Base-by-base conservation (phyloP, 441 rosid species). In the Macaranga tanarius region DNA sequence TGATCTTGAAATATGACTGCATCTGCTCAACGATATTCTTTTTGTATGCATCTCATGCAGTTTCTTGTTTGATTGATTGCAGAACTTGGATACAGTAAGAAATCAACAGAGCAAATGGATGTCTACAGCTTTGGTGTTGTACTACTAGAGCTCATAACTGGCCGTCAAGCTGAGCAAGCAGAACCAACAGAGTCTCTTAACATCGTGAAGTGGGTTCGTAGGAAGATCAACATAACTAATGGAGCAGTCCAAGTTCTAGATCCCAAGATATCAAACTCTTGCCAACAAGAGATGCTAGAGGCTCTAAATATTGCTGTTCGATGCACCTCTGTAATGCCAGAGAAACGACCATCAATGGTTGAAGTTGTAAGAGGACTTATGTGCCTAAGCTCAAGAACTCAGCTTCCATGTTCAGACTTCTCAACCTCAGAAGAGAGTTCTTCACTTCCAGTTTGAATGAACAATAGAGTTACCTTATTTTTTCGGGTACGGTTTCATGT, bases 61-160 rank as follows among this genome's bases (percentile, higher is more conserved):
- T 79, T 57, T 19, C 26, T 67, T 80, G 65, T 62, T 67, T 74
- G 71, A 75, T 73, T 86, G 78, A 75, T 73, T 86, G 78, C 91
- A 93, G 98, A 91, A 81, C 74, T 75, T 70, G 86, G 82, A 65
- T 87, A 89, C 84, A 81, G 85, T 75, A 91, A 91, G 88, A 90
- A 87, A 80, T 88, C 96, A 67, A 88, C 89, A 0, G 96, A 89
- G 76, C 88, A 88, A 76, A 86, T 85, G 91, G 97, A 94, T 76
- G 95, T 90, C 52, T 89, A 94, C 84, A 84, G 95, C 83, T 92
- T 83, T 47, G 98, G 98, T 23, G 93, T 93, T 40, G 88, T 93
- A 79, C 77, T 93, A 28, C 69, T 93, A 51, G 98, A 94, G 80
- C 96, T 94, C 69, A 65, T 94, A 61, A 85, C 92, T 0, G 98